Conservation (phyloP, 2,329 filamentous ascomycete species). For the Ophiostoma populinum region DNA sequence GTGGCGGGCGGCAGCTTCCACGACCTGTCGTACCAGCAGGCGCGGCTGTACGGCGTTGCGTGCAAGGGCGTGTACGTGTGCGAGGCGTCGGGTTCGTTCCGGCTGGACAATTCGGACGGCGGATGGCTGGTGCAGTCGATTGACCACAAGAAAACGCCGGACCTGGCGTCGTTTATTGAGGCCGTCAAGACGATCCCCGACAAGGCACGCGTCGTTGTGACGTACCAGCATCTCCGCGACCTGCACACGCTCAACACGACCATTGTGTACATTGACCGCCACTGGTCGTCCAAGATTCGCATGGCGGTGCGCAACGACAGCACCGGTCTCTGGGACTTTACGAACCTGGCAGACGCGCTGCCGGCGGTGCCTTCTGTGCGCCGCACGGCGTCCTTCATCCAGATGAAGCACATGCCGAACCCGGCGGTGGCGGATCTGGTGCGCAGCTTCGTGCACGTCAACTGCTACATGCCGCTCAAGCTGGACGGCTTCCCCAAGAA, state of each 20-base stretch:
- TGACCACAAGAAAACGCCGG: constrained; percentile 78
- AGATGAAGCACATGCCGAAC: constrained; percentile 74
- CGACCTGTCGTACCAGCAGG: constrained; percentile 91
- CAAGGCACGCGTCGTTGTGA: constrained; percentile 71
- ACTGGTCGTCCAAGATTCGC: constrained; percentile 93
- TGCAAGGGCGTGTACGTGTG: constrained; percentile 89
- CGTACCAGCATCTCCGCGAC: constrained; percentile 89
- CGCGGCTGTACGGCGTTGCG: constrained; percentile 84
- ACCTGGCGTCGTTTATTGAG: constrained; percentile 75
- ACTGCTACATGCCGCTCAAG: constrained; percentile 87
- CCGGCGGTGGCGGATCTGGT: constrained; percentile 86
- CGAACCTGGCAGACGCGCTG: constrained; percentile 64
- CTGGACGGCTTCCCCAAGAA: constrained; percentile 95
- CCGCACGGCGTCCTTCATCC: constrained; percentile 76
- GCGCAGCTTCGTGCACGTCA: constrained; percentile 83
- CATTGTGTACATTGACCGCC: constrained; percentile 81
- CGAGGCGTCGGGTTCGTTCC: constrained; percentile 87
- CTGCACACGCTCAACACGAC: constrained; percentile 87
- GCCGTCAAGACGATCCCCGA: constrained; percentile 80
- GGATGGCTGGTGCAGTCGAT: constrained; percentile 90
- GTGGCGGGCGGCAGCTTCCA: constrained; percentile 93
- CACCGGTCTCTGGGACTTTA: constrained; percentile 89
- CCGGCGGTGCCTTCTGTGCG: constrained; percentile 56
- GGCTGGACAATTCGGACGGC: constrained; percentile 76
- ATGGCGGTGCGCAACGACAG: constrained; percentile 78